Conservation (phyloP, 169 alveolate species). For the Cryptosporidium viatorum region DNA sequence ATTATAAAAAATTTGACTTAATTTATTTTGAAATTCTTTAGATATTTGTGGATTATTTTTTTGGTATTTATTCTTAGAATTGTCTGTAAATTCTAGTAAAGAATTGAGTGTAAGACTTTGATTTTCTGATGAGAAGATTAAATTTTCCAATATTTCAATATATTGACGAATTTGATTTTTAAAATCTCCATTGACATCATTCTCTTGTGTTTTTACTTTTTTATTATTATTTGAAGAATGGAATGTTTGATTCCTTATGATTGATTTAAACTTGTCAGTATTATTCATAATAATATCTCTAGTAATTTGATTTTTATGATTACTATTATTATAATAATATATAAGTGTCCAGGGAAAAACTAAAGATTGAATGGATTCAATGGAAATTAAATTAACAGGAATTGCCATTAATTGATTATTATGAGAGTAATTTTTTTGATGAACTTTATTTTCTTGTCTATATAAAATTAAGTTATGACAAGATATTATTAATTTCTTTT, state of each 20-base stretch:
- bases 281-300: too few species aligned
- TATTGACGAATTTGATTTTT: neutral
- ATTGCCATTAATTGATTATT: neutral
- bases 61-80: neutral
- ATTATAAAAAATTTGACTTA: neutral
- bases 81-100: neutral
- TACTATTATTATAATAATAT: neutral
- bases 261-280: too few species aligned
- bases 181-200: neutral
- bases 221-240: too few species aligned
- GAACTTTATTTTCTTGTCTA: neutral
- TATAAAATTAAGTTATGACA: neutral
- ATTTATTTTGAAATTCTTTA: neutral
- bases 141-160: neutral
- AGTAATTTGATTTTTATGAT: too few species aligned
- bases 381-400: constrained; percentile 38
- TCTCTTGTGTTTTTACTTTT: neutral
- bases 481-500: constrained; percentile 25
- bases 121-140: neutral
- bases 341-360: constrained; percentile 23
- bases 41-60: neutral
- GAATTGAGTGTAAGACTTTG: neutral
- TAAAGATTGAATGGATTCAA: constrained; percentile 30
- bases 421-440: neutral
- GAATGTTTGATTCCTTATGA: neutral